Conservation (phyloP, 495 filamentous ascomycete species). For the Penicillium bovifimosum region DNA sequence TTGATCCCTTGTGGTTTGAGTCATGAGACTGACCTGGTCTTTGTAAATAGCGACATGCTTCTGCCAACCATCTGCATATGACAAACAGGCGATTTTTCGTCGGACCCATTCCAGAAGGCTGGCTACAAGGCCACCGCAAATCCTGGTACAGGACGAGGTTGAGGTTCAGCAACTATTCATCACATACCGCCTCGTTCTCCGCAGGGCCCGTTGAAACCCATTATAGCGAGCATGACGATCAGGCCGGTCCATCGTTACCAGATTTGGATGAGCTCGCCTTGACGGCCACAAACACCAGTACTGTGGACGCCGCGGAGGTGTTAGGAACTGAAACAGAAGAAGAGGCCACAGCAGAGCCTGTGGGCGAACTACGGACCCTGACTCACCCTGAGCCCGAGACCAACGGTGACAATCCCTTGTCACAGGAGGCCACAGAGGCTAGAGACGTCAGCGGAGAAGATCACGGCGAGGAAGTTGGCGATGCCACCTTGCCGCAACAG, state of each 20-base stretch:
- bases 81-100: constrained; percentile 62
- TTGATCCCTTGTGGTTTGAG: background rate
- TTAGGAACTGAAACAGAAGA: constrained; percentile 10
- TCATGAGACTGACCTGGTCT: background rate
- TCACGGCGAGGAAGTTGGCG: constrained; percentile 3
- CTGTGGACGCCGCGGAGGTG: constrained; percentile 1
- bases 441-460: background rate
- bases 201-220: constrained; percentile 39
- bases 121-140: constrained; percentile 60
- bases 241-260: constrained; percentile 32
- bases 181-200: constrained; percentile 49
- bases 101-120: constrained; percentile 62
- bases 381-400: constrained; percentile 10
- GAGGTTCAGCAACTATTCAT: constrained; percentile 52
- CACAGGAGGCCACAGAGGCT: constrained; percentile 10
- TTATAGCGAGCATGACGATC: constrained; percentile 35
- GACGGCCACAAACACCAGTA: constrained; percentile 16
- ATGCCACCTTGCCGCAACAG: too few relatives aligned
- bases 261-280: constrained; percentile 19
- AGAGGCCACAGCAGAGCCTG: constrained; percentile 15
- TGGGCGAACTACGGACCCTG: constrained; percentile 18
- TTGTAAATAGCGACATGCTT: constrained; percentile 51
- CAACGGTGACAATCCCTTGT: background rate
- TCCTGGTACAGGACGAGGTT: constrained; percentile 56
- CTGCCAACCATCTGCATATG: constrained; percentile 56